Conservation (phyloP, 805 yeast species). For the Kodamaea fukazawae region DNA sequence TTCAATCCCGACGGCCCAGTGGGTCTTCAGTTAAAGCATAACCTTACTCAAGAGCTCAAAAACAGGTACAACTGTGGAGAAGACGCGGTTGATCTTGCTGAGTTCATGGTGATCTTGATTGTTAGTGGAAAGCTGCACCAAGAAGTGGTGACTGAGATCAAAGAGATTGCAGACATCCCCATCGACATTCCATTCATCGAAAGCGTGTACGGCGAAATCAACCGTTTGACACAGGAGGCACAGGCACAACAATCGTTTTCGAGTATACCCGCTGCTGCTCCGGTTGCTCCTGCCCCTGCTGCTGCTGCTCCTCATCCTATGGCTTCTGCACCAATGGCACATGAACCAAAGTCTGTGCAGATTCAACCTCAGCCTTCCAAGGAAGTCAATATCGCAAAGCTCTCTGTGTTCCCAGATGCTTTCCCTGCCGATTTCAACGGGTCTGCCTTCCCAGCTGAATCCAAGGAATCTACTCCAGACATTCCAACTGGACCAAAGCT, state of each 20-base stretch:
- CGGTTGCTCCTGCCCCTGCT: constrained; percentile 11
- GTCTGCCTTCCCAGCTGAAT: constrained; percentile 7
- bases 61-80: constrained; percentile 34
- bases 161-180: constrained; percentile 58
- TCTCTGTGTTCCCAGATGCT: constrained; percentile 6
- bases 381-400: neutral
- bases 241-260: neutral
- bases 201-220: constrained; percentile 56
- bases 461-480: constrained; percentile 1
- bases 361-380: constrained; percentile 1
- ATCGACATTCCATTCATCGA: constrained; percentile 58
- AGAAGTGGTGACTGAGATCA: constrained; percentile 60
- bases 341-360: constrained; percentile 1
- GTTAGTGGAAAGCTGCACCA: constrained; percentile 62
- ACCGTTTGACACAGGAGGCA: constrained; percentile 23
- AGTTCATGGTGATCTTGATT: constrained; percentile 67
- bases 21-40: constrained; percentile 34
- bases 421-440: constrained; percentile 8
- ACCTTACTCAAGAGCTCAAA: constrained; percentile 34
- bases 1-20: constrained; percentile 42
- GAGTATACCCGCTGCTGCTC: constrained; percentile 9
- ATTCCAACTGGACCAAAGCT: constrained; percentile 14
- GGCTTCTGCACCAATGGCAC: constrained; percentile 5
- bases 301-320: constrained; percentile 2
- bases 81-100: constrained; percentile 61